Conservation (phyloP, 2,329 filamentous ascomycete species). For the Magnaporthiopsis incrustans region DNA sequence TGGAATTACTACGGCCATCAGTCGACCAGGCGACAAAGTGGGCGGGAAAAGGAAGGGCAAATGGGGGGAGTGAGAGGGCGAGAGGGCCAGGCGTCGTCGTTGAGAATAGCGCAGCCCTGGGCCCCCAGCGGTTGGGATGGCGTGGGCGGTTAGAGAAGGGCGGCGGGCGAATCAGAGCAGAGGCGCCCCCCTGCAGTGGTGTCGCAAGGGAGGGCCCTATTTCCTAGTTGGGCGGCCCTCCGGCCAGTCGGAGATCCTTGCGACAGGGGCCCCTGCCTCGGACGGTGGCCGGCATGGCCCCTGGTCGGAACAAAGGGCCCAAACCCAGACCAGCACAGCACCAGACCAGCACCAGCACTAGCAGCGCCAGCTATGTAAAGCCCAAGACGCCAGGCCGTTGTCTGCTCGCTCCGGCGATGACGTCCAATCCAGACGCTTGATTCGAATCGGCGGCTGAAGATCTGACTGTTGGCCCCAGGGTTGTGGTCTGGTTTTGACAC, state of each 20-base stretch:
- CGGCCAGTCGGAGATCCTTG: background rate
- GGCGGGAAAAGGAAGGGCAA: background rate
- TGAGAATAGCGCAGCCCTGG: slow-evolving; percentile 7
- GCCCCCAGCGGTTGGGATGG: slow-evolving; percentile 6
- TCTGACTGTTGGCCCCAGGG: background rate
- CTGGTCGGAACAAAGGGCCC: background rate
- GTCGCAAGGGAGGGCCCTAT: background rate
- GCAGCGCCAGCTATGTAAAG: too few species aligned
- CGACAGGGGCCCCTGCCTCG: background rate
- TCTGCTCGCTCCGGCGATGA: background rate
- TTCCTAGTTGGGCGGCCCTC: background rate
- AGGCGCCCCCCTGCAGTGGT: background rate
- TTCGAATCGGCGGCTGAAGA: background rate
- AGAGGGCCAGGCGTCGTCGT: slow-evolving; percentile 1
- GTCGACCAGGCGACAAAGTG: slow-evolving; percentile 2
- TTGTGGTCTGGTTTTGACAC: background rate
- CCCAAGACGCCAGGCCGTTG: too few species aligned
- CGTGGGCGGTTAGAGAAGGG: slow-evolving; percentile 9
- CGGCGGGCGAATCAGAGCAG: slow-evolving; percentile 7
- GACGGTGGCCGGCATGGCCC: background rate
- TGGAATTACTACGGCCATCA: slow-evolving; percentile 4
- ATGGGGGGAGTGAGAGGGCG: background rate
- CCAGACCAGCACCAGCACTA: background rate
- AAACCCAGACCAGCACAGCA: background rate
- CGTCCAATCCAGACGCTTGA: background rate